These are phyloP conservation scores for Mallotus japonicus DNA, from an alignment of 441 rosid species.

Conservation along the genomic window DNA sequence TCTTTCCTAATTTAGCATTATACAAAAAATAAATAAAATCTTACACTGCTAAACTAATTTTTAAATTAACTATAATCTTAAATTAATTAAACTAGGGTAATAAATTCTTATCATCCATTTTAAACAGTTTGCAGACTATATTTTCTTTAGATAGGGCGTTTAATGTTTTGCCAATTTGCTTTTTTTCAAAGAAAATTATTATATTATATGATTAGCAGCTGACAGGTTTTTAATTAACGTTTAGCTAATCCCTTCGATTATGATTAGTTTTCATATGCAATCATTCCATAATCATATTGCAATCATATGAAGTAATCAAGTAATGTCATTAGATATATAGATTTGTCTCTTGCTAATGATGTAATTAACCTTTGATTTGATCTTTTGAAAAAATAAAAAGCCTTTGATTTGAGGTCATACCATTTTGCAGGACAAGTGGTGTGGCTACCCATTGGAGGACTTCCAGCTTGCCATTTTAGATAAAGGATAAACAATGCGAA, in stretches of 20 bases:
- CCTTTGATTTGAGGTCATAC: not conserved
- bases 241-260: not conserved
- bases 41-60: too few relatives aligned
- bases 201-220: not conserved
- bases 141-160: too few relatives aligned
- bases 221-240: not conserved
- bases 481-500: not conserved
- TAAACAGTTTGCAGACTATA: too few relatives aligned
- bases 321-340: not conserved
- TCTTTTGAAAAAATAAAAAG: not conserved
- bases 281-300: slow-evolving; percentile 3
- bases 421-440: not conserved
- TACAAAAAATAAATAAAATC: too few relatives aligned
- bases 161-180: too few relatives aligned
- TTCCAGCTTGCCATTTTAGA: not conserved
- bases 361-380: not conserved
- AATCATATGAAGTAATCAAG: not conserved
- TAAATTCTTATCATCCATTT: too few relatives aligned
- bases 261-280: not conserved
- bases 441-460: not conserved
- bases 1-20: too few relatives aligned
- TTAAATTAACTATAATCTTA: too few relatives aligned
- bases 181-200: too few relatives aligned
- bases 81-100: too few relatives aligned
- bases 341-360: not conserved